These are phyloP conservation scores for Helminthosporium solani DNA, from an alignment of 2,329 filamentous ascomycete genomes.

Conservation along the genomic window DNA sequence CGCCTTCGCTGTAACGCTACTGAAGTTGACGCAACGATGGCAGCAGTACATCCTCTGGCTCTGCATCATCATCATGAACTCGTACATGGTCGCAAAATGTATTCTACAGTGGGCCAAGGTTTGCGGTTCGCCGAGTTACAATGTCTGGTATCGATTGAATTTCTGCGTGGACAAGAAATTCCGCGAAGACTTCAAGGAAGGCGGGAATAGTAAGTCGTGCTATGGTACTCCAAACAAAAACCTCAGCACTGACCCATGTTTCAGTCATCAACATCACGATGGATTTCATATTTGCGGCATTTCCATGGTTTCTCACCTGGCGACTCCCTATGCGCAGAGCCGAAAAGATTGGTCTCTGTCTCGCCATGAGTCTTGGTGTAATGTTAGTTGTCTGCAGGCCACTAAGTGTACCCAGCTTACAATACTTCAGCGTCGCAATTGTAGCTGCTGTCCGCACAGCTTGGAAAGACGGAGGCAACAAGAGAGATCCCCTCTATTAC, in stretches of 20 bases:
- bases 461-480: slow-evolving; percentile 54
- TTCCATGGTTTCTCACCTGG: slow-evolving; percentile 55
- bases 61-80: slow-evolving; percentile 53
- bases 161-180: slow-evolving; percentile 47
- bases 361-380: slow-evolving; percentile 50
- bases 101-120: slow-evolving; percentile 54
- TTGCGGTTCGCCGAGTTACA: slow-evolving; percentile 46
- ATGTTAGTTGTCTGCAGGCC: slow-evolving; percentile 9
- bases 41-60: slow-evolving; percentile 50
- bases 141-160: slow-evolving; percentile 52
- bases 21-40: slow-evolving; percentile 49
- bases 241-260: slow-evolving; percentile 1
- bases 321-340: slow-evolving; percentile 50
- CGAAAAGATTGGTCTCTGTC: slow-evolving; percentile 54
- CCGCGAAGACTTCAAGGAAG: slow-evolving; percentile 51
- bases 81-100: slow-evolving; percentile 51
- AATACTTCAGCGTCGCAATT: slow-evolving; percentile 48
- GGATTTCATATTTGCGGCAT: slow-evolving; percentile 54
- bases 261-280: slow-evolving; percentile 56
- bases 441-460: slow-evolving; percentile 50
- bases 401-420: not conserved
- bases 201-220: slow-evolving; percentile 49
- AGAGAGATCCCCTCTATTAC: slow-evolving; percentile 51
- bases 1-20: slow-evolving; percentile 44
- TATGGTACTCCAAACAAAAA: not conserved